Evolutionary conservation across 148 eudicot genomes (phyloP).

Genomic region (Nepenthes gracilis): DNA sequence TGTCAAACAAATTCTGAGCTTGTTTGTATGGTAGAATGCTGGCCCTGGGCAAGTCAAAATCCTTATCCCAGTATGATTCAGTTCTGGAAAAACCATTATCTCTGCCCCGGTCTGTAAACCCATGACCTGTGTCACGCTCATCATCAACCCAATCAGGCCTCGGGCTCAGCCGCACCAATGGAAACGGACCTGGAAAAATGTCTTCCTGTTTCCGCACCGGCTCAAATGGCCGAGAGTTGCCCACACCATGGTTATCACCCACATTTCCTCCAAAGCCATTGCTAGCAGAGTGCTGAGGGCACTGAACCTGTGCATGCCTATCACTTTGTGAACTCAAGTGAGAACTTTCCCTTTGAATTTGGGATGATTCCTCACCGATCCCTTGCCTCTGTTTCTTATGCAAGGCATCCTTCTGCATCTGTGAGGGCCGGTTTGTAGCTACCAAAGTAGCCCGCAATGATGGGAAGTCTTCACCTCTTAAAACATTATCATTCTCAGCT

Average conservation of each 20-base stretch:
- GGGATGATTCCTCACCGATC: conserved; percentile 25
- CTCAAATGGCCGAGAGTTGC: conserved; percentile 20
- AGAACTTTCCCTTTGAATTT: conserved; percentile 31
- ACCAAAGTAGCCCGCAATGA: conserved; percentile 67
- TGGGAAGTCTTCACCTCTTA: conserved; percentile 96
- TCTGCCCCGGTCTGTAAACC: conserved; percentile 43
- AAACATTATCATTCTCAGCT: conserved; percentile 40
- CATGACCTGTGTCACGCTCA: conserved; percentile 94
- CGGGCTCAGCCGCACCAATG: conserved; percentile 65
- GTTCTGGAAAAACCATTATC: conserved; percentile 45
- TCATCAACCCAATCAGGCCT: conserved; percentile 99
- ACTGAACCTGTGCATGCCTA: conserved; percentile 36
- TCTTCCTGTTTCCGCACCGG: conserved; percentile 44
- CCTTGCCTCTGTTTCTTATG: conserved; percentile 46
- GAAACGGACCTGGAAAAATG: conserved; percentile 52
- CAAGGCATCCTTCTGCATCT: conserved; percentile 56
- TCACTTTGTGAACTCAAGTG: conserved; percentile 25
- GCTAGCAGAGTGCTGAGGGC: conserved; percentile 14
- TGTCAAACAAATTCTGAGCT: conserved; percentile 37
- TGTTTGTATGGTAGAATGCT: conserved; percentile 55
- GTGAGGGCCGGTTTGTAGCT: conserved; percentile 39
- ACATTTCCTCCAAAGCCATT: conserved; percentile 21
- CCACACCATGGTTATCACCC: conserved; percentile 23
- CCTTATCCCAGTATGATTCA: conserved; percentile 76
- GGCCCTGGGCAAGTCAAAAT: conserved; percentile 64